Base-by-base conservation (phyloP, 176 grass and related monocot species). In the Oryza meridionalis region DNA sequence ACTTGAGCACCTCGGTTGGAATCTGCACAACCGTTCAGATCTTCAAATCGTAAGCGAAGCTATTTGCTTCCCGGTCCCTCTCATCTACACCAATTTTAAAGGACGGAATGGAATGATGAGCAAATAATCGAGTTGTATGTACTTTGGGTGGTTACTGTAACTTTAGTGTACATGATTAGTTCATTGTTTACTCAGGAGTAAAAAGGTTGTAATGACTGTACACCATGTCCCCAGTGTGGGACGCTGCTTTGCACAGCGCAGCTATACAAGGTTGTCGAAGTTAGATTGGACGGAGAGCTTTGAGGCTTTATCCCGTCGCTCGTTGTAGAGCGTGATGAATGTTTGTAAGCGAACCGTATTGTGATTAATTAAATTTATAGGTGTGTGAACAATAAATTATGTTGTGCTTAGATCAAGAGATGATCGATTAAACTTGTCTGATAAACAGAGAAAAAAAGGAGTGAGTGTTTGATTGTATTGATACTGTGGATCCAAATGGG, bases 161-260 rank as follows among this genome's bases (percentile, higher is more conserved):
- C 58, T 45, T 68, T 80, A 92, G 72, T 88, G 90, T 91, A 88
- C 85, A 91, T 88, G 85, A 17, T 55, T 88, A 91, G 78, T 45
- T 85, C 63, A 72, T 64, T 80, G 37, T 69, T 88, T 68, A 53
- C 26, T 58, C 79, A 33, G 77, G 72, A 85, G 45, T 58, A 78
- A 53, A 17, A 63, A 79, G 49, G 40, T 78, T 85, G 50, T 66
- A 67, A 78, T 83, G 37, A 79, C 47, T 88, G 55, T 83, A 86
- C 79, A 86, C 69, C 40, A 15, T 74, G 49, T 4, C 5, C 37
- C 46, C 51, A 33, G 33, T 15, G 3, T 73, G 77, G 67, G 44
- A 42, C 8, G 47, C 79, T 78, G 69, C 68, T 50, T 49, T 86
- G 81, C 62, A 73, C 45, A 62, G 35, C 19, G 33, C 74, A 78